Evolutionary conservation across 805 yeast genomes (phyloP).

Genomic region (Pichia sporocuriosa): DNA sequence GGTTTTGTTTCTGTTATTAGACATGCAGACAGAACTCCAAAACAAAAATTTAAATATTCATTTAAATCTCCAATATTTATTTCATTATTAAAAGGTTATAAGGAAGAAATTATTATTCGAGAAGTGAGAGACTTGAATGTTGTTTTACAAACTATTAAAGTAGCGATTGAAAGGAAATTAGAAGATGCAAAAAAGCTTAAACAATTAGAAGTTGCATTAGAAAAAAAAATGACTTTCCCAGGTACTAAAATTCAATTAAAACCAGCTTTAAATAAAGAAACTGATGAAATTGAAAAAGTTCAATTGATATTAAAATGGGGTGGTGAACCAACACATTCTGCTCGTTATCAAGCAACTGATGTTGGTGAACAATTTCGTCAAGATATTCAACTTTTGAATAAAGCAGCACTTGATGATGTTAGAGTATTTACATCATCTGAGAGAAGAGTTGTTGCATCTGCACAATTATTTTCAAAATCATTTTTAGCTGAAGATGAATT

Average conservation of each 20-base stretch:
- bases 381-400: conserved; percentile 79
- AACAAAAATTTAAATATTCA: conserved; percentile 94
- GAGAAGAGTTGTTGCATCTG: conserved; percentile 89
- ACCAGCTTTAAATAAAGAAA: conserved; percentile 63
- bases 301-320: conserved; percentile 98
- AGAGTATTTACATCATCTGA: conserved; percentile 88
- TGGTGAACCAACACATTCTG: conserved; percentile 98
- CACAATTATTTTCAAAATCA: conserved; percentile 75
- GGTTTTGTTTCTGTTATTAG: conserved; percentile 87
- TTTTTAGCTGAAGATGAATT: conserved; percentile 63
- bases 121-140: conserved; percentile 80
- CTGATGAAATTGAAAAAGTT: conserved; percentile 77
- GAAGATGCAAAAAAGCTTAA: conserved; percentile 76
- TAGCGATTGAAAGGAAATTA: conserved; percentile 70
- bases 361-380: conserved; percentile 94
- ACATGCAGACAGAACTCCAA: conserved; percentile 98
- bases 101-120: conserved; percentile 91
- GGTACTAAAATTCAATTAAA: conserved; percentile 96
- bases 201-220: conserved; percentile 76
- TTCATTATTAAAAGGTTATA: conserved; percentile 84
- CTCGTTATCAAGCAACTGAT: conserved; percentile 88
- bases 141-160: conserved; percentile 75
- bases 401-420: conserved; percentile 77
- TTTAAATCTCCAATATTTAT: conserved; percentile 83
- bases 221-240: conserved; percentile 82